Percentiles rank a stretch among this genome's conserved stretches.
Conservation (phyloP, 1,284 basidiomycete species). For the Lentinula novae-zelandiae region DNA sequence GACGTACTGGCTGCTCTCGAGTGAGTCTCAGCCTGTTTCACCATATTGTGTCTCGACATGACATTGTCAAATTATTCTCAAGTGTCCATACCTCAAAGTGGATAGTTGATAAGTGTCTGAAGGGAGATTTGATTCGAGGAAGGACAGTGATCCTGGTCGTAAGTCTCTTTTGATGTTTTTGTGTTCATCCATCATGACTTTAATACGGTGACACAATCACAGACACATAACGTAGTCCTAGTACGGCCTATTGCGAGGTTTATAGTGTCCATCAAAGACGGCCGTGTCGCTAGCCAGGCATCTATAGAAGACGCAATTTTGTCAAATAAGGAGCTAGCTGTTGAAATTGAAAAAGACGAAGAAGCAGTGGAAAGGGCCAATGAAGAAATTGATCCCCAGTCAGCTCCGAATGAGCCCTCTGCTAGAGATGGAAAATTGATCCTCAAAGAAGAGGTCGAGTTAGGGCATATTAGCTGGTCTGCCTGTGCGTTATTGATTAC, state of each 20-base stretch:
- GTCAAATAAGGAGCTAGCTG: constrained; percentile 29
- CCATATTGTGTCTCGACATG: constrained; percentile 8
- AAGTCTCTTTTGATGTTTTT: constrained; percentile 20
- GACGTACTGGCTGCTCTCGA: constrained; percentile 60
- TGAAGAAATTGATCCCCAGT: constrained; percentile 33
- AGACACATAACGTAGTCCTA: constrained; percentile 64
- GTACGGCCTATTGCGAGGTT: constrained; percentile 54
- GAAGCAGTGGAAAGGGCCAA: constrained; percentile 32
- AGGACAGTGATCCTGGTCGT: constrained; percentile 73
- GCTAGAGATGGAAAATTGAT: constrained; percentile 42
- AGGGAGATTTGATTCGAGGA: constrained; percentile 62
- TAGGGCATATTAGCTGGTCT: constrained; percentile 50
- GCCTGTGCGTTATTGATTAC: constrained; percentile 28
- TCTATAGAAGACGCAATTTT: constrained; percentile 33
- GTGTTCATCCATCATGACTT: background rate
- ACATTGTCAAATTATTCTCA: constrained; percentile 24
- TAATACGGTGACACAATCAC: constrained; percentile 15
- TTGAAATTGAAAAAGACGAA: constrained; percentile 30
- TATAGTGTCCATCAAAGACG: constrained; percentile 52
- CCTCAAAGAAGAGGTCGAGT: constrained; percentile 55
- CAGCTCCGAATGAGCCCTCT: constrained; percentile 23
- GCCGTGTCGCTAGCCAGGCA: constrained; percentile 38
- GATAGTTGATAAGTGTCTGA: constrained; percentile 77
- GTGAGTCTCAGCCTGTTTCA: constrained; percentile 20
- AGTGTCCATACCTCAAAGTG: constrained; percentile 65